Evolutionary conservation across 441 rosid species (phyloP), one percentile per base, ranked within the genome.

Genomic region (Breynia disticha): DNA sequence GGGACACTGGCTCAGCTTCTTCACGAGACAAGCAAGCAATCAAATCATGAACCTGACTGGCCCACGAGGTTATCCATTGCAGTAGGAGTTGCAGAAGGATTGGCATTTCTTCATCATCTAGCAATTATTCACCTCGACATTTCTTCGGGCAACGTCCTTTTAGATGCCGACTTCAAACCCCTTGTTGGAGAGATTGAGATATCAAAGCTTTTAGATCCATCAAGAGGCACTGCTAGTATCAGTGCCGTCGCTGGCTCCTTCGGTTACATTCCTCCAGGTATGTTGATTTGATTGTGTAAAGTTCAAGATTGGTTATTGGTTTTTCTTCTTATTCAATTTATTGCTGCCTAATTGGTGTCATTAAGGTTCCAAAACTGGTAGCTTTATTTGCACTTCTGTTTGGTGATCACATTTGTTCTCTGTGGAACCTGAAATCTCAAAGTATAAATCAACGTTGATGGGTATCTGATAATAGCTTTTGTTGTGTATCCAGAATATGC

Each of bases 241-340:
- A 91, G 98, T 54, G 95, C 96, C 42, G 98, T 91, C 76, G 98
- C 96, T 32, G 96, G 98, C 20, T 91, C 98, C 46, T 91, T 91
- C 41, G 96, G 98, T 46, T 91, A 91, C 65, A 91, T 91, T 48
- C 95, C 98, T 41, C 98, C 98, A 61, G 96, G 98, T 87, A 81
- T 28, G 45, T 46, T 32, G 16, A 32, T 56, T 55, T 15, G 12
- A 1, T 21, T 3, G 44, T 28, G 35, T 28, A 4, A 28, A 1
- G 35, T 28, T 28, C 7, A 28, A 5, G 8, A 28, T 9, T 28
- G 35, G 8, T 28, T 28, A 28, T 28, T 28, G 8, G 8, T 28
- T 28, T 28, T 4, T 28, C 35, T 28, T 28, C 8, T 28, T 9
- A 28, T 28, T 28, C 35, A 5, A 28, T 28, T 28, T 28, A 4